A percentile compares a stretch with the other conserved stretches of the same genome.
Evolutionary conservation across 805 yeast genomes (phyloP).

Genomic region (Ogataea zsoltii): DNA sequence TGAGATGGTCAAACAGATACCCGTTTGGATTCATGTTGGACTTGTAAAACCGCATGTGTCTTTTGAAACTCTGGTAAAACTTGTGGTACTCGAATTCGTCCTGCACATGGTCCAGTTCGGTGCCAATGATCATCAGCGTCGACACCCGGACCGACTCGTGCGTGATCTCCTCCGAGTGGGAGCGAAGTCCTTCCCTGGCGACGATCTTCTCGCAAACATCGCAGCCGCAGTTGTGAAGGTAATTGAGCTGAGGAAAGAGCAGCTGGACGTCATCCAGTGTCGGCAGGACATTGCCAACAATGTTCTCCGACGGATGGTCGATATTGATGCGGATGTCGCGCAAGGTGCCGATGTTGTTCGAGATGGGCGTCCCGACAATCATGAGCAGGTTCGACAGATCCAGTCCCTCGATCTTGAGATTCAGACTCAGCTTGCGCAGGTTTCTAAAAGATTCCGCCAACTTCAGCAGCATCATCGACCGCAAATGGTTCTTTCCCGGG

Average conservation of each 20-base stretch:
- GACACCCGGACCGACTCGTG: constrained; percentile 33
- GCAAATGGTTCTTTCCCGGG: constrained; percentile 33
- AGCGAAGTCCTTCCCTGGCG: constrained; percentile 5
- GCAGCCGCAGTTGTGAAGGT: constrained; percentile 28
- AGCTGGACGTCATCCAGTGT: constrained; percentile 31
- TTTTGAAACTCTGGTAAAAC: constrained; percentile 14
- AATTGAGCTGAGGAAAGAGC: constrained; percentile 32
- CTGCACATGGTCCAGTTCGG: constrained; percentile 30
- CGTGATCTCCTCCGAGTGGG: constrained; percentile 6
- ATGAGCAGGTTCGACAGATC: constrained; percentile 34
- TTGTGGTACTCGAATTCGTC: constrained; percentile 11
- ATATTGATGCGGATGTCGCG: constrained; percentile 30
- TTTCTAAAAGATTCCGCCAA: constrained; percentile 29
- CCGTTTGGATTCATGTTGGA: constrained; percentile 18
- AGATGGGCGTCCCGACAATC: constrained; percentile 34
- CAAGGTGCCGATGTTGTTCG: constrained; percentile 26
- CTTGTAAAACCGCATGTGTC: constrained; percentile 20
- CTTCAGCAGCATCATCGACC: constrained; percentile 34
- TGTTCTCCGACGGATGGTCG: constrained; percentile 32
- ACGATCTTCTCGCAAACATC: constrained; percentile 22
- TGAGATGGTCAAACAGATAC: constrained; percentile 33
- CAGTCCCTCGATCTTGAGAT: constrained; percentile 29
- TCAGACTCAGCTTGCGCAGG: constrained; percentile 24
- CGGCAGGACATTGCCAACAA: constrained; percentile 31
- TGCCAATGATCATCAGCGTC: constrained; percentile 33